A percentile compares a stretch with the other conserved stretches of the same genome.
Conservation (phyloP, 495 filamentous ascomycete genomes). For the Xylaria telfairii region DNA sequence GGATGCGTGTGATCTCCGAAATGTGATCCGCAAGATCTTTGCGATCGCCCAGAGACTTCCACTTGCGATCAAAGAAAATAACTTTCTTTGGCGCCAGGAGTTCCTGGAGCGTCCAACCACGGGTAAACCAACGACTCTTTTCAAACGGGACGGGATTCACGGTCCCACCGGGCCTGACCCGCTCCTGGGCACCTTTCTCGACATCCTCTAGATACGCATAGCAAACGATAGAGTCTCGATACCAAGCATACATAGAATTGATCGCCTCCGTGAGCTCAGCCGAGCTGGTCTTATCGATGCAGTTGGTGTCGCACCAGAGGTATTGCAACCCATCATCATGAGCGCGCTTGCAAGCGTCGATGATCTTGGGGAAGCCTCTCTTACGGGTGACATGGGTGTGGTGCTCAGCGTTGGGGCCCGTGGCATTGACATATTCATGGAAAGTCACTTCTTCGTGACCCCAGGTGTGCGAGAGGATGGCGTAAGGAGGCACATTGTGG, state of each 20-base stretch:
- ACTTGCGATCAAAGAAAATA: slow-evolving; percentile 40
- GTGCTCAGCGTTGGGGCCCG: neutral
- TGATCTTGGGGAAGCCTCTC: slow-evolving; percentile 37
- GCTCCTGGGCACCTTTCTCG: neutral
- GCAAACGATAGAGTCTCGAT: slow-evolving; percentile 39
- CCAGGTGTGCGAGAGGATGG: slow-evolving; percentile 56
- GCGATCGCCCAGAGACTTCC: slow-evolving; percentile 39
- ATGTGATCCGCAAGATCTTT: slow-evolving; percentile 26
- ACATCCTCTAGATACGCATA: slow-evolving; percentile 49
- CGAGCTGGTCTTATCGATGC: slow-evolving; percentile 51
- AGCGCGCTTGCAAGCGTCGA: slow-evolving; percentile 32
- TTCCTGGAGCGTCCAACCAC: slow-evolving; percentile 55
- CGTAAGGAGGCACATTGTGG: slow-evolving; percentile 42
- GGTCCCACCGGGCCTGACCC: neutral
- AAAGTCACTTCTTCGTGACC: slow-evolving; percentile 49
- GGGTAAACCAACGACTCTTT: slow-evolving; percentile 49
- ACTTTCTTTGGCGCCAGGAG: slow-evolving; percentile 48
- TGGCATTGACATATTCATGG: slow-evolving; percentile 36
- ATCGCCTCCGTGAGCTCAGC: slow-evolving; percentile 51
- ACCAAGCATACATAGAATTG: slow-evolving; percentile 51
- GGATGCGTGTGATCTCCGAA: slow-evolving; percentile 37
- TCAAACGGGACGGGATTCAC: slow-evolving; percentile 28
- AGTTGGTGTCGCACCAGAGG: slow-evolving; percentile 49
- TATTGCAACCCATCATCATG: slow-evolving; percentile 31
- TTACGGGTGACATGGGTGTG: slow-evolving; percentile 26